Percentiles rank a stretch among this genome's conserved stretches.
These are phyloP conservation scores for Tetrahymena malaccensis DNA, from an alignment of 73 alveolate genomes.

Conservation along the genomic window DNA sequence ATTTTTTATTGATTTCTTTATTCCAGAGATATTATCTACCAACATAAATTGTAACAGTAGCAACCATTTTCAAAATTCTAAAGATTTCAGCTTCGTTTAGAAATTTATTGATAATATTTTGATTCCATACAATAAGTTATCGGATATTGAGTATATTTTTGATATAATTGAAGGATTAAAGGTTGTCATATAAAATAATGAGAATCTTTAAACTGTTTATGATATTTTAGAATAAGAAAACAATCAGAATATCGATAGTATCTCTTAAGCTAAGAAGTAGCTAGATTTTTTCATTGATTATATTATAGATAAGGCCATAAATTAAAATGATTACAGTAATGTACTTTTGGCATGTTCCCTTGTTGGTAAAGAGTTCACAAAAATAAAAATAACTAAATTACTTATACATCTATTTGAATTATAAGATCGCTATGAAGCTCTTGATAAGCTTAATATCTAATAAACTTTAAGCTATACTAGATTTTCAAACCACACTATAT, in stretches of 20 bases:
- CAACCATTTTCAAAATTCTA: not conserved
- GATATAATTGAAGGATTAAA: not conserved
- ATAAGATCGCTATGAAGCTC: not conserved
- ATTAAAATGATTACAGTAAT: not conserved
- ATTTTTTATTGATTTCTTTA: not conserved
- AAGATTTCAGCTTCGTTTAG: not conserved
- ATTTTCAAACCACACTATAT: not conserved
- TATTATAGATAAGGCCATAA: not conserved
- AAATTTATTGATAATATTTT: not conserved
- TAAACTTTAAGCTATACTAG: not conserved
- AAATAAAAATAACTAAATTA: not conserved
- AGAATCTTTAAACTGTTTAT: not conserved
- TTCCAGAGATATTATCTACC: not conserved
- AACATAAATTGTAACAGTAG: not conserved
- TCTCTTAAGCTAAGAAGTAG: not conserved
- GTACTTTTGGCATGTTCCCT: not conserved
- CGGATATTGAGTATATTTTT: not conserved
- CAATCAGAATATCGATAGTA: not conserved
- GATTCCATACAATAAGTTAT: not conserved
- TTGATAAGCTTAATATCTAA: not conserved
- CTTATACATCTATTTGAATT: not conserved
- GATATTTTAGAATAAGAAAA: not conserved
- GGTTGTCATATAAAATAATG: not conserved
- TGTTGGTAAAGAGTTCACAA: not conserved
- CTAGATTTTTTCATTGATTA: not conserved